These are phyloP conservation scores for Colletotrichum agaves DNA, from an alignment of 2,329 filamentous ascomycete species.

Conservation along the genomic window DNA sequence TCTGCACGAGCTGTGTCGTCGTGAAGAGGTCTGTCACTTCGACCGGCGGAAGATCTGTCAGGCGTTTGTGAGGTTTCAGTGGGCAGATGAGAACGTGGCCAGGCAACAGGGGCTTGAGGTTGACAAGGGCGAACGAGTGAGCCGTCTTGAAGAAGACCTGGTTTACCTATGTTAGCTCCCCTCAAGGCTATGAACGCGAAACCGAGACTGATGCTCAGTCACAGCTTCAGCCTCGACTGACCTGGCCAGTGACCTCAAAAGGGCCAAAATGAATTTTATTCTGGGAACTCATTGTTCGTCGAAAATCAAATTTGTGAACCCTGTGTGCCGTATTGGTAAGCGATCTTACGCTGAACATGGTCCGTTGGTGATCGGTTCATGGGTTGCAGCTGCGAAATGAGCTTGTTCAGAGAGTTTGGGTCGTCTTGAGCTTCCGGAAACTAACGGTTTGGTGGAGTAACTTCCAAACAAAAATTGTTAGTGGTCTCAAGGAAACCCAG, in stretches of 20 bases:
- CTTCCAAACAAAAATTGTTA: conserved; percentile 27
- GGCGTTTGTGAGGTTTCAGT: conserved; percentile 72
- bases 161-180: neutral
- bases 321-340: neutral
- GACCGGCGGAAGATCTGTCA: conserved; percentile 76
- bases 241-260: conserved; percentile 80
- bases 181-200: no score
- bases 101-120: conserved; percentile 92
- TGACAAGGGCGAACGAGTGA: conserved; percentile 88
- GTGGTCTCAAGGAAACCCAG: neutral
- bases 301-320: conserved; percentile 1
- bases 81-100: conserved; percentile 95
- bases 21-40: conserved; percentile 86
- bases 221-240: conserved; percentile 47
- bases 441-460: conserved; percentile 20
- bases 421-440: neutral
- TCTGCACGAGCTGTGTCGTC: conserved; percentile 85
- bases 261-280: conserved; percentile 75
- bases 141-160: conserved; percentile 85
- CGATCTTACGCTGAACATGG: conserved; percentile 13
- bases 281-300: conserved; percentile 42
- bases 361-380: neutral
- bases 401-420: neutral
- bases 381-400: neutral
- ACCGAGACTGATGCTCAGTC: neutral